Evolutionary conservation across 148 eudicot species (phyloP).

Genomic region (Selenicereus undatus): DNA sequence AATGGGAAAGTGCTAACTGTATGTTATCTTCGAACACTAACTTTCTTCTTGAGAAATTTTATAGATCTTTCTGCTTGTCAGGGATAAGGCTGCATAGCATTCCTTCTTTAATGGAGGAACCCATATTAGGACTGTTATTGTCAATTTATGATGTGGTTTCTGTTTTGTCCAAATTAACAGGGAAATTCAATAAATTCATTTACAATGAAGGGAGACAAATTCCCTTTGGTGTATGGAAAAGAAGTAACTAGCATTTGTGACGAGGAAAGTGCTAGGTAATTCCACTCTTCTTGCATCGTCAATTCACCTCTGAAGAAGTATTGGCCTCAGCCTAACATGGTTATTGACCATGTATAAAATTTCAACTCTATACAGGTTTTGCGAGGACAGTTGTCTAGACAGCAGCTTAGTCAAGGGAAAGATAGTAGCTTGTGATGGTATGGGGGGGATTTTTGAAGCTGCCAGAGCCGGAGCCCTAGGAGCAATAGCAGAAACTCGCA

Average conservation of each 20-base stretch:
- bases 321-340: background rate
- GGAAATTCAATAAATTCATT: conserved; percentile 36
- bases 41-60: too few relatives aligned
- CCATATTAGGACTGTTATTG: too few relatives aligned
- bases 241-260: conserved; percentile 17
- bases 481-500: background rate
- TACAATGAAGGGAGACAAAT: conserved; percentile 19
- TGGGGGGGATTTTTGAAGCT: background rate
- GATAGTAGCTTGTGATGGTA: conserved; percentile 28
- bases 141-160: background rate
- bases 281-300: background rate
- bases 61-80: background rate
- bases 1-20: conserved; percentile 24
- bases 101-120: background rate
- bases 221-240: conserved; percentile 39
- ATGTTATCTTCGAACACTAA: conserved; percentile 1
- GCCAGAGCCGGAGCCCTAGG: conserved; percentile 24
- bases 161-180: conserved; percentile 20
- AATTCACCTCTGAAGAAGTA: background rate
- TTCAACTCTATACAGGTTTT: background rate
- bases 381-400: conserved; percentile 9
- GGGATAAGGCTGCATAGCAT: background rate
- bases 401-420: conserved; percentile 30
- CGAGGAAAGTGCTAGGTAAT: conserved; percentile 1
- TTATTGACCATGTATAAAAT: background rate